Percentiles rank a stretch among this genome's conserved stretches.
phyloP scores from a whole-genome alignment of 192 early-diverging fungal genomes.

The Coemansia sp. region DNA sequence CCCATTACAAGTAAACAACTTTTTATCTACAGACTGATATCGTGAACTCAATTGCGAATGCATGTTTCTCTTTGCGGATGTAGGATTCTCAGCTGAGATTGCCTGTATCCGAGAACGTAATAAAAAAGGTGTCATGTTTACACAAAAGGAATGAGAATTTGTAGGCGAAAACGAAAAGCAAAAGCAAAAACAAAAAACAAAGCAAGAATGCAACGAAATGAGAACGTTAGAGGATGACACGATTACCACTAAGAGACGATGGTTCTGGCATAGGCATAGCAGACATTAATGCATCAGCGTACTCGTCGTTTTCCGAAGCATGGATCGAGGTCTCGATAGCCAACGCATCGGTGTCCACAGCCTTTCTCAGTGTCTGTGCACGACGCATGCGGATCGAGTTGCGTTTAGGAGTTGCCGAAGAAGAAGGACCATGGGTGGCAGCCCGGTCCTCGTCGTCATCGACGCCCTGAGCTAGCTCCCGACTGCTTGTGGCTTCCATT shows the following conservation, averaged over 20 bases:
- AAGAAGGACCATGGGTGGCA: not conserved
- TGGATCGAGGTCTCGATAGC: slow-evolving; percentile 38
- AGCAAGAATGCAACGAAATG: slow-evolving; percentile 1
- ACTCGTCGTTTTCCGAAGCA: slow-evolving; percentile 12
- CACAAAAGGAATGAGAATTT: slow-evolving; percentile 2
- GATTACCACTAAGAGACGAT: slow-evolving; percentile 3
- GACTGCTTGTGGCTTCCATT: slow-evolving; percentile 11
- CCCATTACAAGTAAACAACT: not conserved
- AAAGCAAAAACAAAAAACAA: not conserved
- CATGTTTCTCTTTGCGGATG: no score
- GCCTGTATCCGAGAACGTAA: not conserved
- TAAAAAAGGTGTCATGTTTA: not conserved
- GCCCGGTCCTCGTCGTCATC: slow-evolving; percentile 3
- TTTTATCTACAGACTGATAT: no score
- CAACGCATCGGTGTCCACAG: slow-evolving; percentile 37
- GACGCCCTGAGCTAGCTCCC: not conserved
- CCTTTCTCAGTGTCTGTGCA: slow-evolving; percentile 42
- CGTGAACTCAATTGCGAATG: no score
- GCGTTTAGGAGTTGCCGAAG: not conserved
- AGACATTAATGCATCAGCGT: slow-evolving; percentile 32
- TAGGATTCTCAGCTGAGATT: not conserved
- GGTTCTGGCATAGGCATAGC: slow-evolving; percentile 40
- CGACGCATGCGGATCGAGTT: slow-evolving; percentile 16
- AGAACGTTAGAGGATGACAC: slow-evolving; percentile 32
- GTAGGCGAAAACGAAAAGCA: not conserved